phyloP scores from a whole-genome alignment of 208 protist genomes.

The Crithidia mellificae region DNA sequence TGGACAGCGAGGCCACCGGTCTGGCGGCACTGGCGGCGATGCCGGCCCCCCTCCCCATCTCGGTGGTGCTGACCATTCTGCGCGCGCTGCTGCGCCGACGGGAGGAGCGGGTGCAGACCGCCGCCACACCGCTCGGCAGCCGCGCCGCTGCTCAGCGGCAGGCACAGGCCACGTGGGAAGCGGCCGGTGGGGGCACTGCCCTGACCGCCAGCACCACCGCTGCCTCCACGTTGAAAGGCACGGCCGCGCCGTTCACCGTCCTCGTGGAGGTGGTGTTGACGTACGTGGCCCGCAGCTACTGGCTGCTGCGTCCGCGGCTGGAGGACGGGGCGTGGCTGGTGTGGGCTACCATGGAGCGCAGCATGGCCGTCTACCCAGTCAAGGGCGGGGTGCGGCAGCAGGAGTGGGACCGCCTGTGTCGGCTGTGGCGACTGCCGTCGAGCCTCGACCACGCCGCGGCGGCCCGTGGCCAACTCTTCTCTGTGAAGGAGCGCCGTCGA shows the following conservation, averaged over 20 bases:
- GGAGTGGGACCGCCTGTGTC: constrained; percentile 30
- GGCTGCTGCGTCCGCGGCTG: constrained; percentile 66
- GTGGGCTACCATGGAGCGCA: constrained; percentile 27
- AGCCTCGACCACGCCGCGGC: constrained; percentile 34
- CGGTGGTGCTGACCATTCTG: constrained; percentile 30
- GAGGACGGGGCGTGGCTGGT: constrained; percentile 55
- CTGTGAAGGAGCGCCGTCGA: constrained; percentile 18
- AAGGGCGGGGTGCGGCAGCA: constrained; percentile 25
- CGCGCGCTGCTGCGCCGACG: constrained; percentile 11
- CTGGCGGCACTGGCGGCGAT: constrained; percentile 22
- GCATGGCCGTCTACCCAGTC: constrained; percentile 21
- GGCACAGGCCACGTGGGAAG: constrained; percentile 8
- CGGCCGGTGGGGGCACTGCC: constrained; percentile 5
- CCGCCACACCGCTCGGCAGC: neutral
- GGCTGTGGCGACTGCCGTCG: constrained; percentile 48
- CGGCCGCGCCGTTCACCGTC: constrained; percentile 13
- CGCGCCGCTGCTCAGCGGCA: neutral
- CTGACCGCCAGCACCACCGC: neutral
- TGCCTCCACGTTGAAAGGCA: neutral
- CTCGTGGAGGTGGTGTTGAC: constrained; percentile 59
- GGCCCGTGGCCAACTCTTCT: constrained; percentile 42
- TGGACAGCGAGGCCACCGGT: constrained; percentile 24
- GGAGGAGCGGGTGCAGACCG: neutral
- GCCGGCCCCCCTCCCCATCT: constrained; percentile 18
- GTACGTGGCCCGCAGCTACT: constrained; percentile 63